Evolutionary conservation across 2,329 filamentous ascomycete genomes (phyloP).

Genomic region (Xylaria sp.): DNA sequence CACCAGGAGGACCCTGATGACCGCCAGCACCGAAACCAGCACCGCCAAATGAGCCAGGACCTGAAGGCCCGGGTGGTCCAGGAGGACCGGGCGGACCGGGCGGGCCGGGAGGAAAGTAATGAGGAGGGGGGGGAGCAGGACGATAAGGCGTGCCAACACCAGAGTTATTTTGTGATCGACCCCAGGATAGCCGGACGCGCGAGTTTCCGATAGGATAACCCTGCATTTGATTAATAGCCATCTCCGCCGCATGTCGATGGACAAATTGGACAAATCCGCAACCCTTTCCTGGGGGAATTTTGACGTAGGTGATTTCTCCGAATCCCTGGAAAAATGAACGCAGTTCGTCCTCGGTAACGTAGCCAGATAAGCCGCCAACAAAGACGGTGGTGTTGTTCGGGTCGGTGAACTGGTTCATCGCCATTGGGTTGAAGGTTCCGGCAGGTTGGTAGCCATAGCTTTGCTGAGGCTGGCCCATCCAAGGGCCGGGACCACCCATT

Average conservation of each 20-base stretch:
- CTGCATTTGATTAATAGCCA: conserved; percentile 99
- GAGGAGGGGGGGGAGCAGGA: conserved; percentile 74
- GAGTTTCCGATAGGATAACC: conserved; percentile 99
- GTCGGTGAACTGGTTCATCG: conserved; percentile 99
- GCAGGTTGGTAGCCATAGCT: conserved; percentile 51
- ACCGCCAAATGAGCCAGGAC: conserved; percentile 45
- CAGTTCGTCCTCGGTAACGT: conserved; percentile 99
- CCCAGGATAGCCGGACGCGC: conserved; percentile 96
- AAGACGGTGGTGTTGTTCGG: conserved; percentile 99
- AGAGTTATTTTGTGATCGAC: conserved; percentile 98
- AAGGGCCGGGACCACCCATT: conserved; percentile 50
- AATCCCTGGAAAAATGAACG: conserved; percentile 99
- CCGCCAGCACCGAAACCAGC: conserved; percentile 43
- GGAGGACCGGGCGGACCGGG: conserved; percentile 48
- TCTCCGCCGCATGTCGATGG: conserved; percentile 97
- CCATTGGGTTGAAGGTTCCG: conserved; percentile 61
- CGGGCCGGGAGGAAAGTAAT: conserved; percentile 50
- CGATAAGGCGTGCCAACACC: conserved; percentile 97
- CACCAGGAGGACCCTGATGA: conserved; percentile 49
- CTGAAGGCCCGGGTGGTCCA: conserved; percentile 46
- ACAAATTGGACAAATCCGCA: conserved; percentile 99
- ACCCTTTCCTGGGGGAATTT: conserved; percentile 98
- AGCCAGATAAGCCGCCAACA: conserved; percentile 94
- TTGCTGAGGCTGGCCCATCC: conserved; percentile 58
- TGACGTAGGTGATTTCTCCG: conserved; percentile 99